Conservation (phyloP, 2,329 filamentous ascomycete species). For the Talaromyces piceae region DNA sequence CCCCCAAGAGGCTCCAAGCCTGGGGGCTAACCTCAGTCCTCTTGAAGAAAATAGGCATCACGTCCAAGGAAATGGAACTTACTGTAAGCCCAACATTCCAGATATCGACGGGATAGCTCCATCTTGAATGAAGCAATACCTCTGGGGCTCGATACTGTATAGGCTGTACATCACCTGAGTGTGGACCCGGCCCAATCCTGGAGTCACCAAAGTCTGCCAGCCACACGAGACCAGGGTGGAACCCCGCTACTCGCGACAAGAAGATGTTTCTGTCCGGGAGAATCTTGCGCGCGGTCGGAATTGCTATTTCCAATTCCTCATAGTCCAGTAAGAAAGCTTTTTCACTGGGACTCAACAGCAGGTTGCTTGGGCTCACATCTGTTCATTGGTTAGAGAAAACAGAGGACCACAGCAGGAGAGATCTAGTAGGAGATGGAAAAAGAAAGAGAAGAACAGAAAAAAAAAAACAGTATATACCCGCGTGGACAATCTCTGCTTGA, state of each 20-base stretch:
- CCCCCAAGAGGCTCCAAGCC: slow-evolving; percentile 1
- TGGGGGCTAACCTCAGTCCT: background rate
- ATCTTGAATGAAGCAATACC: slow-evolving; percentile 32
- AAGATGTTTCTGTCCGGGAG: slow-evolving; percentile 24
- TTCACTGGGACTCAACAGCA: too few relatives aligned
- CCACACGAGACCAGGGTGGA: slow-evolving; percentile 9
- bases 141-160: slow-evolving; percentile 35
- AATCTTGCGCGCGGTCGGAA: too few relatives aligned
- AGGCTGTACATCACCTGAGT: slow-evolving; percentile 34
- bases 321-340: too few relatives aligned
- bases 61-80: background rate
- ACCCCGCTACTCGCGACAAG: slow-evolving; percentile 24
- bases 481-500: slow-evolving; percentile 40
- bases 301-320: too few relatives aligned
- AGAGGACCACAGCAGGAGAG: too few relatives aligned
- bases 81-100: slow-evolving; percentile 36
- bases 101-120: slow-evolving; percentile 33
- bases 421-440: too few relatives aligned
- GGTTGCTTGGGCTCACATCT: too few relatives aligned
- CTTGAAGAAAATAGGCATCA: background rate
- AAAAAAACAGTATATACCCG: slow-evolving; percentile 36
- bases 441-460: background rate
- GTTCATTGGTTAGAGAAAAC: too few relatives aligned
- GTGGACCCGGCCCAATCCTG: slow-evolving; percentile 28
- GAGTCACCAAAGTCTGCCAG: slow-evolving; percentile 32